Evolutionary conservation across 1,284 basidiomycete species (phyloP), one percentile per base, ranked within the genome.

Genomic region (Tilletia horrida): DNA sequence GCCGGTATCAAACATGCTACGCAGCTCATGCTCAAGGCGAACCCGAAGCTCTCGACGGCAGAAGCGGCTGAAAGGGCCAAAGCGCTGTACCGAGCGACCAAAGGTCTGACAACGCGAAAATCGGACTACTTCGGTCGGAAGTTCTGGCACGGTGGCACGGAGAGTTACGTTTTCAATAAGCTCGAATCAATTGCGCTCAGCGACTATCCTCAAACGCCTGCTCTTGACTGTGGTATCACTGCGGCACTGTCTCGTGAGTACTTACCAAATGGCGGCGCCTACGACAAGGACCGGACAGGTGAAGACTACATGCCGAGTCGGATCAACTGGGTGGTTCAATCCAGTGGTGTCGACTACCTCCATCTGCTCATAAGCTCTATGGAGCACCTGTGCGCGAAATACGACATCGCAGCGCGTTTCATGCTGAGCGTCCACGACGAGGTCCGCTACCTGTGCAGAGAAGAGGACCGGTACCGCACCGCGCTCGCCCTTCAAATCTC

Each of bases 311-410:
- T 98, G 87, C 91, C 96, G 0, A 95, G 92, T 14, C 88, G 95
- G 29, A 95, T 98, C 84, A 99, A 99, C 81, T 98, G 96, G 96
- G 96, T 96, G 62, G 96, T 99, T 7, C 96, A 98, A 81, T 96
- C 93, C 7, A 97, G 93, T 0, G 96, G 95, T 23, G 95, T 98
- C 50, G 95, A 98, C 83, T 98, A 99, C 80, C 88, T 98, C 14
- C 95, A 98, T 79, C 88, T 99, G 61, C 88, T 98, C 67, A 93
- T 98, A 77, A 91, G 94, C 31, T 87, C 93, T 1, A 97, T 98
- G 93, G 89, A 95, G 70, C 87, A 97, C 82, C 87, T 98, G 23
- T 88, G 90, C 70, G 81, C 83, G 64, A 88, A 87, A 64, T 97
- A 96, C 84, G 84, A 87, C 74, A 97, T 98, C 81, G 79, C 90